phyloP scores from a whole-genome alignment of 768 basidiomycete genomes.

The Dentipellis fragilis region DNA sequence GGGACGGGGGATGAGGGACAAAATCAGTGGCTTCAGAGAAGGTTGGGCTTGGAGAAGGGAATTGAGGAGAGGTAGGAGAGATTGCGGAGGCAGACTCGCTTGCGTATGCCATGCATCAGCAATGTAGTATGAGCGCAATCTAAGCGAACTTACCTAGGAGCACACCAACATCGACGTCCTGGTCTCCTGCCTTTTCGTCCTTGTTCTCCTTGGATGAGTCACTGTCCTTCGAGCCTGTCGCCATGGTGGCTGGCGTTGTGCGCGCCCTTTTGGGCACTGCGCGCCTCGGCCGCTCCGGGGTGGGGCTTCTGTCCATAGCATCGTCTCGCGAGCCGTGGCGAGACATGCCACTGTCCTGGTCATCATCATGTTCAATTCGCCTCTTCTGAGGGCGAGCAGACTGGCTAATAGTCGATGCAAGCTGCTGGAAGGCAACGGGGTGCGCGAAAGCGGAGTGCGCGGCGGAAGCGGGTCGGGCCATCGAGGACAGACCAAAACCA shows the following conservation, averaged over 20 bases:
- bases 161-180: conserved; percentile 72
- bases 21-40: conserved; percentile 55
- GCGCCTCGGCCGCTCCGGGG: conserved; percentile 69
- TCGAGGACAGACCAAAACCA: conserved; percentile 54
- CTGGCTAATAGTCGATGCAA: conserved; percentile 39
- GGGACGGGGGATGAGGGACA: conserved; percentile 78
- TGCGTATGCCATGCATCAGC: conserved; percentile 8
- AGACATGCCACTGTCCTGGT: conserved; percentile 29
- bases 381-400: conserved; percentile 46
- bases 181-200: conserved; percentile 30
- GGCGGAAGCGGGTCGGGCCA: conserved; percentile 35
- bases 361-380: conserved; percentile 61
- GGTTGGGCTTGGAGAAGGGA: conserved; percentile 62
- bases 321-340: conserved; percentile 38
- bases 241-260: conserved; percentile 24
- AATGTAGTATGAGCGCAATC: conserved; percentile 1
- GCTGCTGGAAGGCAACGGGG: conserved; percentile 43
- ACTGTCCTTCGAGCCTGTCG: conserved; percentile 24
- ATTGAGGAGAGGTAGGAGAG: conserved; percentile 62
- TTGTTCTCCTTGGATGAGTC: conserved; percentile 41
- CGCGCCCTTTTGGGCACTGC: conserved; percentile 59
- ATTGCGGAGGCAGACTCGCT: conserved; percentile 76
- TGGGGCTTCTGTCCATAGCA: conserved; percentile 79
- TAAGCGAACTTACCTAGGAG: conserved; percentile 50
- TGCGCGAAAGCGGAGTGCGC: conserved; percentile 29